Evolutionary conservation across 2,329 filamentous ascomycete genomes (phyloP), one percentile per base, ranked within the genome.

Genomic region (Exophiala oligosperma): DNA sequence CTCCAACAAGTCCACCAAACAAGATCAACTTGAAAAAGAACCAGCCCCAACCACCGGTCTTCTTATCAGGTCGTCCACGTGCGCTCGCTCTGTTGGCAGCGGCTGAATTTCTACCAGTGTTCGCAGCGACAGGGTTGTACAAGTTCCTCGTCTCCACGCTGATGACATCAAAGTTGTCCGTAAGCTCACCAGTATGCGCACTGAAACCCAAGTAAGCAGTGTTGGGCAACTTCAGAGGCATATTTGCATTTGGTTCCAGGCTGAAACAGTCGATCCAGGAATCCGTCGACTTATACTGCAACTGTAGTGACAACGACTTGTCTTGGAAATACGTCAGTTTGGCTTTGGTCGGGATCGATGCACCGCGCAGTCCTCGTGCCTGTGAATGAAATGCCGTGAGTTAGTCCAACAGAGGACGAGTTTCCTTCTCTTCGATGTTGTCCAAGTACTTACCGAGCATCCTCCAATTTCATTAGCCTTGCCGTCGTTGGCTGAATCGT

Each of bases 131-230:
- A 48, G 60, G 84, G 68, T 83, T 86, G 79, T 97, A 97, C 62
- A 99, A 79, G 75, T 97, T 99, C 80, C 89, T 89, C 57, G 93
- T 88, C 64, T 86, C 81, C 68, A 99, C 84, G 51, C 86, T 89
- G 72, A 97, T 86, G 74, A 99, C 95, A 77, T 99, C 94, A 81
- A 97, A 93, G 81, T 96, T 96, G 78, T 99, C 94, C 75, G 87
- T 91, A 65, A 99, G 84, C 79, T 99, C 93, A 70, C 94, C 94
- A 14, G 94, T 97, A 80, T 97, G 93, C 3, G 76, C 77, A 24
- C 75, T 82, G 76, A 88, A 85, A 63, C 85, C 85, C 4, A 88
- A 75, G 72, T 87, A 88, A 28, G 83, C 78, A 54, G 86, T 82
- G 8, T 81, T 78, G n/a, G 94, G 94, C 65, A 99, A 88, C 68